Evolutionary conservation across 345 rosid genomes (phyloP), one percentile per base, ranked within the genome.

Genomic region (Barbarea vulgaris): DNA sequence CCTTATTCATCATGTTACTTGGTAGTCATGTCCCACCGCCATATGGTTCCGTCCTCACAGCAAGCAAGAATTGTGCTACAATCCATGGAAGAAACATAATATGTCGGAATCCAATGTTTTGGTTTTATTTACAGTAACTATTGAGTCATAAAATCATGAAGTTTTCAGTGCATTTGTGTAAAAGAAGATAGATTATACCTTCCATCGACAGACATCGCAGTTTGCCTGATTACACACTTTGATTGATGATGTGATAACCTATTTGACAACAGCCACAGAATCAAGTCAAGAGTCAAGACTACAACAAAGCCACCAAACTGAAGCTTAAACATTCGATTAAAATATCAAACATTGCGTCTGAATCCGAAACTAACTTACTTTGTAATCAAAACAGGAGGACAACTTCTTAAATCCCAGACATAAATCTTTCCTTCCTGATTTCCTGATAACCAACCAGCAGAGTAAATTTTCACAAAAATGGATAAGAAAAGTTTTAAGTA

Each of bases 201-300:
- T 74, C 99, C 99, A 70, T 90, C 96, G 58, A 85, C 85, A 21
- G 99, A 95, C 97, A 87, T 82, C 64, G 97, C 99, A 7, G 97
- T 95, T 80, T 95, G 99, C 78, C 99, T 87, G 56, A 92, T 90
- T 15, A 93, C 87, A 33, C 84, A 87, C 72, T 87, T 95, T 22
- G 97, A 91, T 48, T 90, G 97, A 30, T 77, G 55, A 77, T 89
- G 96, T 70, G 90, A 85, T 46, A 92, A 65, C 89, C 99, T 92
- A 77, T 22, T 30, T 24, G 24, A 75, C 70, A 73, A 51, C 54
- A 73, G 41, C 30, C 51, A 72, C 37, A 39, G 60, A 48, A 68
- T 67, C 70, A 73, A 33, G 75, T 73, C 28, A 59, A 72, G 63
- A 33, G 75, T 73, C 28, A 59, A 72, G 63, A 66, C 46, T 48